phyloP scores from a whole-genome alignment of 73 alveolate genomes.

The Uronychia setigera region DNA sequence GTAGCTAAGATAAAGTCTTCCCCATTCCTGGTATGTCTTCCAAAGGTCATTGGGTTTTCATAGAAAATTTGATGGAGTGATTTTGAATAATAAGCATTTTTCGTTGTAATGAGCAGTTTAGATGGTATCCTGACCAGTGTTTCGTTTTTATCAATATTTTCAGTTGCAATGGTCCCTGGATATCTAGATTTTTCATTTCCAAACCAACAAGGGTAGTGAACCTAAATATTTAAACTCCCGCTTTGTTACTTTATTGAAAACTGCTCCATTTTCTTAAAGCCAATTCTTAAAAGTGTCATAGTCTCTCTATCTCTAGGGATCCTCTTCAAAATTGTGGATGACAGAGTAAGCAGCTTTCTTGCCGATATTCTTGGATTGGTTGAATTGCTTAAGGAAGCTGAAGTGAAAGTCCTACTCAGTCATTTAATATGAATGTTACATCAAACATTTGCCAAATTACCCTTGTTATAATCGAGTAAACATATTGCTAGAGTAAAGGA shows the following conservation, averaged over 20 bases:
- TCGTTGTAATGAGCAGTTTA: slow-evolving; percentile 29
- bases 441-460: no score
- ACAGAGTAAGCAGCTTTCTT: background rate
- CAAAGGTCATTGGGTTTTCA: slow-evolving; percentile 45
- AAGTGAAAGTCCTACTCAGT: background rate
- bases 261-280: no score
- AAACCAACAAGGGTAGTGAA: slow-evolving; percentile 1
- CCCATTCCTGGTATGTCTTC: slow-evolving; percentile 36
- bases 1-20: slow-evolving; percentile 38
- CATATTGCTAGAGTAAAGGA: no score
- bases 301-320: no score
- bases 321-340: background rate
- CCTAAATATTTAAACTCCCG: no score
- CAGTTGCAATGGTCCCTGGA: slow-evolving; percentile 6
- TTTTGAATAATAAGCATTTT: slow-evolving; percentile 5
- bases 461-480: no score
- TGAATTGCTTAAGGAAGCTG: background rate
- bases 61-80: slow-evolving; percentile 4
- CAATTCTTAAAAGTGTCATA: no score
- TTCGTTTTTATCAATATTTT: slow-evolving; percentile 2
- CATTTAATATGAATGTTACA: no score
- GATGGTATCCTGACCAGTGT: slow-evolving; percentile 23
- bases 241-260: no score
- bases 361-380: background rate
- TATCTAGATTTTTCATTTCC: background rate